phyloP scores from a whole-genome alignment of 257 asterid genomes.

The Cinchona pubescens region DNA sequence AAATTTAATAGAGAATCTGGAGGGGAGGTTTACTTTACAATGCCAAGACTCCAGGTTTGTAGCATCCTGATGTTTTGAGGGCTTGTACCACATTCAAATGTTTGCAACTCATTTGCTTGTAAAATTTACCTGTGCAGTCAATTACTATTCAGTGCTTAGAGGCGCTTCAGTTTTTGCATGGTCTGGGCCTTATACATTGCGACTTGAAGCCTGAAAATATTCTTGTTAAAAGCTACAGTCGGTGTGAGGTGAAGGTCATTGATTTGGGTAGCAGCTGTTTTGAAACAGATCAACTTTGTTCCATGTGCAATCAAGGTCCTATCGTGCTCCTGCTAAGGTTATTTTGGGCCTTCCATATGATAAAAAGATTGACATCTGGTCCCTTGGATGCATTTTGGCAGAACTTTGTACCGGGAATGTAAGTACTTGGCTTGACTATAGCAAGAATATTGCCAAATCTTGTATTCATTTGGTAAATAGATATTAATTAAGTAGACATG shows the following conservation, averaged over 20 bases:
- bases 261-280: conserved; percentile 98
- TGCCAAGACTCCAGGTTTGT: conserved; percentile 98
- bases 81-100: conserved; percentile 15
- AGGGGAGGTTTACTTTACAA: conserved; percentile 96
- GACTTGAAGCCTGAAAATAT: conserved; percentile 98
- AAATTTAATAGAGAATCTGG: conserved; percentile 98
- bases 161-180: conserved; percentile 86
- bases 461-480: not conserved
- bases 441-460: too few species aligned
- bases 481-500: not conserved
- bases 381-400: conserved; percentile 98
- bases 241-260: conserved; percentile 98
- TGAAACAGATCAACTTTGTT: conserved; percentile 94
- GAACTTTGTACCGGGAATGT: conserved; percentile 98
- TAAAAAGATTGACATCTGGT: conserved; percentile 92
- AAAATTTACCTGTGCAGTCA: conserved; percentile 56
- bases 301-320: conserved; percentile 96
- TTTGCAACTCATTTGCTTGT: conserved; percentile 23
- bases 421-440: conserved; percentile 35
- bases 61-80: conserved; percentile 15
- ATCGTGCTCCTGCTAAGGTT: conserved; percentile 98
- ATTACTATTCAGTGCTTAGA: conserved; percentile 97
- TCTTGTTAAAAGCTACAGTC: conserved; percentile 97
- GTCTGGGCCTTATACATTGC: conserved; percentile 98
- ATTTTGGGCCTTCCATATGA: conserved; percentile 94